Evolutionary conservation across 1,284 basidiomycete species (phyloP).

Genomic region (Boletus mariae): DNA sequence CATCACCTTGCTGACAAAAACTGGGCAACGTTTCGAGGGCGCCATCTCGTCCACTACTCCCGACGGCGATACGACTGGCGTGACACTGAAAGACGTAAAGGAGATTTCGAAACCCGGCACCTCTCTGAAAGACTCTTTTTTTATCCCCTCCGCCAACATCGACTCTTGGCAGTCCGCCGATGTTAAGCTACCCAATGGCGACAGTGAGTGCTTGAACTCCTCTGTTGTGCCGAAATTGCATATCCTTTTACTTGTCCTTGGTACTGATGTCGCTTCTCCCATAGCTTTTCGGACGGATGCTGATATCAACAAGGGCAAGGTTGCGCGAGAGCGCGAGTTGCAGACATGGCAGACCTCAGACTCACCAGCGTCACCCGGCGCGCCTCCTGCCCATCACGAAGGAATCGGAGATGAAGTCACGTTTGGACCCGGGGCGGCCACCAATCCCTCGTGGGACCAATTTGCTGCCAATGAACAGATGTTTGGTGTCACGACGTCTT

Average conservation of each 20-base stretch:
- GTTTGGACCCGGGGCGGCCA: conserved; percentile 53
- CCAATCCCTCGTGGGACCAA: conserved; percentile 81
- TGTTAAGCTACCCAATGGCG: conserved; percentile 60
- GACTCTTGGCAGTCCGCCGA: conserved; percentile 69
- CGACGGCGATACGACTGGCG: conserved; percentile 66
- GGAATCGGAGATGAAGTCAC: conserved; percentile 59
- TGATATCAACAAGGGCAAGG: conserved; percentile 69
- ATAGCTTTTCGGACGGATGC: conserved; percentile 85
- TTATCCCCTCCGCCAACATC: conserved; percentile 68
- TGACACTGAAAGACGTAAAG: conserved; percentile 72
- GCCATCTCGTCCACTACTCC: conserved; percentile 56
- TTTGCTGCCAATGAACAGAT: conserved; percentile 92
- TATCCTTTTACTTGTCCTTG: not conserved
- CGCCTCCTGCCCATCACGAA: conserved; percentile 19
- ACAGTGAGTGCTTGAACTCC: conserved; percentile 44
- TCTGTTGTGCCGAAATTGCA: too few species aligned
- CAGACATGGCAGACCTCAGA: conserved; percentile 71
- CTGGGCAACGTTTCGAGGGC: conserved; percentile 65
- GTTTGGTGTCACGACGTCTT: conserved; percentile 90
- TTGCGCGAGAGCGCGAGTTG: conserved; percentile 73
- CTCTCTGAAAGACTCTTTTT: conserved; percentile 63
- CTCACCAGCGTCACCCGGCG: conserved; percentile 19
- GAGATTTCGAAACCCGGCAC: conserved; percentile 60
- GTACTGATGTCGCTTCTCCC: conserved; percentile 17
- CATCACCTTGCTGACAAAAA: conserved; percentile 67